A percentile compares a stretch with the other conserved stretches of the same genome.
Conservation (phyloP, 2,329 filamentous ascomycete species). For the Coniochaeta pulveracea region DNA sequence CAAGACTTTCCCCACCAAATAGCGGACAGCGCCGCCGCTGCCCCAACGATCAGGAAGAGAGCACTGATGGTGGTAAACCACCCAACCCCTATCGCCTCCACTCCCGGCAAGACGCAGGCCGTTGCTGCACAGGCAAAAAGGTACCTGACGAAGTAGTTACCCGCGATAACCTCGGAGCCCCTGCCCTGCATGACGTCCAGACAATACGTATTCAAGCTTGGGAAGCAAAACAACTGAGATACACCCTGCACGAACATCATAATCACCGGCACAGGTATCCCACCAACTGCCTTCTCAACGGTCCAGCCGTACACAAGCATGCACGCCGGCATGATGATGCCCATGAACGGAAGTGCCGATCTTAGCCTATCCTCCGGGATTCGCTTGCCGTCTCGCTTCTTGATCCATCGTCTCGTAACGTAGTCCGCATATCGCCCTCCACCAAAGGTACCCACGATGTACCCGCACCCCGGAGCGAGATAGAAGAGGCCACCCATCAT, state of each 20-base stretch:
- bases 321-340: constrained; percentile 47
- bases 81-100: constrained; percentile 65
- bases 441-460: constrained; percentile 53
- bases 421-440: constrained; percentile 60
- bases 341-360: constrained; percentile 47
- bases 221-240: constrained; percentile 58
- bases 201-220: constrained; percentile 63
- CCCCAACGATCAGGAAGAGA: constrained; percentile 36
- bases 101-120: constrained; percentile 61
- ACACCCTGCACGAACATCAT: constrained; percentile 61
- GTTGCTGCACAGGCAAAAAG: constrained; percentile 61
- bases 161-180: constrained; percentile 64
- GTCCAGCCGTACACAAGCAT: constrained; percentile 60
- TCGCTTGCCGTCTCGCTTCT: constrained; percentile 39
- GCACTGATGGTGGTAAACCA: constrained; percentile 69
- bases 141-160: constrained; percentile 72
- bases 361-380: constrained; percentile 60
- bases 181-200: constrained; percentile 67
- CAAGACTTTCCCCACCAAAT: constrained; percentile 37
- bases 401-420: constrained; percentile 49
- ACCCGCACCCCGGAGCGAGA: constrained; percentile 57
- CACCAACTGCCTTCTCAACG: constrained; percentile 25
- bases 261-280: constrained; percentile 43
- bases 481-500: constrained; percentile 59
- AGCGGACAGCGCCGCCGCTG: constrained; percentile 32